Base-by-base conservation (phyloP, 495 filamentous ascomycete species). In the Bacidia gigantensis region DNA sequence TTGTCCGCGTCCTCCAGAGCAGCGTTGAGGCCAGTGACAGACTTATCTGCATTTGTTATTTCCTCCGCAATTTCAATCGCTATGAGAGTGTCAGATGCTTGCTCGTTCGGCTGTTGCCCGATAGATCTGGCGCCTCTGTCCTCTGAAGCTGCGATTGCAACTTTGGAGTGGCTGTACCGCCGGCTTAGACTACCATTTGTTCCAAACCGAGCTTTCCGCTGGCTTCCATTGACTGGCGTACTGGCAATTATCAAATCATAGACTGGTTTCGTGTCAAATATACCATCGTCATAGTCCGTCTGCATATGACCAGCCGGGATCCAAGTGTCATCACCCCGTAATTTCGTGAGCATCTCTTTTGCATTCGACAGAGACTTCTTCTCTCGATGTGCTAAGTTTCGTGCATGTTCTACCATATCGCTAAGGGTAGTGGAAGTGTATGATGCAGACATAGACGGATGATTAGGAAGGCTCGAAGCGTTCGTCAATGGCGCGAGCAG, bases 401-500 rank as follows among this genome's bases (percentile, higher is more conserved):
- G 77, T 50, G 74, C 77, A 29, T 89, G 77, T 35, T 73, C 70
- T 11, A 80, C 80, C 65, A 99, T 80, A 24, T 90, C 77, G 40
- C 79, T 80, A n/a, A 99, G 74, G 2, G 84, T 84, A 53, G 79
- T 81, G 10, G 86, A 89, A 1, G 71, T 83, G 67, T 93, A 97
- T 0, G 89, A 78, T 59, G 81, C 75, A 26, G 88, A 88, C 48
- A 95, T 65, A 2, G 86, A 83, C 55, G 89, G 89, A 61, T 99
- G 92, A 35, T 68, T 74, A 2, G 86, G 80, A 26, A 99, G 75
- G 64, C 94, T 87, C 47, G 88, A 84, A 21, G 88, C 83, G 50
- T 87, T 76, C 50, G 87, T 93, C 48, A 97, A 68, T 22, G 92
- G 92, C 39, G 84, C 84, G 11, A 99, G 78, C 39, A 96, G 76